These are phyloP conservation scores for Mesembryanthemum crystallinum DNA, from an alignment of 148 eudicot species.

Conservation along the genomic window DNA sequence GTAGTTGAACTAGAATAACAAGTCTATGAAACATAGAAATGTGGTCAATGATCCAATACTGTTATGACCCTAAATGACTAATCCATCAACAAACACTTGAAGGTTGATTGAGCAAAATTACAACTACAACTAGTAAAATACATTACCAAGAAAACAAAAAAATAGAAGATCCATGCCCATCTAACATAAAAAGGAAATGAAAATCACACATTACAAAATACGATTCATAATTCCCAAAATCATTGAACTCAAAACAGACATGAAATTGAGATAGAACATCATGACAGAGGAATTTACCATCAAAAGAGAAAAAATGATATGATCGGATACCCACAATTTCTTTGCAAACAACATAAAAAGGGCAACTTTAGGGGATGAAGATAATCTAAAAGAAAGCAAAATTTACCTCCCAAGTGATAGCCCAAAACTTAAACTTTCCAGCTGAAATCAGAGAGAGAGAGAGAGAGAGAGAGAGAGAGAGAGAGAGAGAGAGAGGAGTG, in stretches of 20 bases:
- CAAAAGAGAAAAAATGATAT: not conserved
- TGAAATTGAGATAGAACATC: not conserved
- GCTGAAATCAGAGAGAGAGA: not conserved
- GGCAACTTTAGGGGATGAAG: not conserved
- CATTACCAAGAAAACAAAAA: not conserved
- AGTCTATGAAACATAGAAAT: not conserved
- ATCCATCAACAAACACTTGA: not conserved
- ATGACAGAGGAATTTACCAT: not conserved
- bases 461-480: not conserved
- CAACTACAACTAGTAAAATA: not conserved
- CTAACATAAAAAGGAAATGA: not conserved
- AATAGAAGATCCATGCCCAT: not conserved
- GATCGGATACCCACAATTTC: not conserved
- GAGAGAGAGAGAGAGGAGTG: not conserved
- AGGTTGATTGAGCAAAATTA: not conserved
- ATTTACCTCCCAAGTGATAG: slow-evolving; percentile 12
- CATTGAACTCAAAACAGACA: not conserved
- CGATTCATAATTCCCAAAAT: not conserved
- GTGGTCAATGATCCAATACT: not conserved
- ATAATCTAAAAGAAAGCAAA: not conserved
- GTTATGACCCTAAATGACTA: not conserved
- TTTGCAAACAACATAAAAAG: not conserved
- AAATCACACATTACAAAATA: not conserved
- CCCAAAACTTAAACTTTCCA: not conserved
- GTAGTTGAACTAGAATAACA: not conserved